A percentile compares a stretch with the other conserved stretches of the same genome.
Evolutionary conservation across 2,329 filamentous ascomycete genomes (phyloP).

Genomic region (Scytalidium sp.): DNA sequence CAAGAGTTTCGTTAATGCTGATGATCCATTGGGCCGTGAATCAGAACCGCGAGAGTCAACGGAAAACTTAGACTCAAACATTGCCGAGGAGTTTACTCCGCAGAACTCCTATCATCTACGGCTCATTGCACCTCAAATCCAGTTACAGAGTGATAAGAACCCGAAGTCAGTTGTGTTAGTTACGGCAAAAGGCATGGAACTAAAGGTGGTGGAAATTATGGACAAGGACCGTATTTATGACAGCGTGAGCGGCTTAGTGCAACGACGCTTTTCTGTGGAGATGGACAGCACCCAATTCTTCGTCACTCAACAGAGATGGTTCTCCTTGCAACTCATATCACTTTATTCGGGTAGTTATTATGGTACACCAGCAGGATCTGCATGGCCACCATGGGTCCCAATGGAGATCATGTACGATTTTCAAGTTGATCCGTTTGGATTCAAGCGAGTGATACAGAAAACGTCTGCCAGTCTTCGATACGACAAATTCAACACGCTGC

Average conservation of each 20-base stretch:
- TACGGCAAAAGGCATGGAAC: conserved; percentile 95
- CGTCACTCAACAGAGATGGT: conserved; percentile 89
- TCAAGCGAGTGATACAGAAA: conserved; percentile 93
- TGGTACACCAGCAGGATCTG: conserved; percentile 76
- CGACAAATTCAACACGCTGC: conserved; percentile 97
- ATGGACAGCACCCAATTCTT: conserved; percentile 99
- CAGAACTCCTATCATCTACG: conserved; percentile 94
- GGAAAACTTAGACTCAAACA: conserved; percentile 68
- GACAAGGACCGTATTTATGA: conserved; percentile 92
- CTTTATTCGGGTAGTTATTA: conserved; percentile 95
- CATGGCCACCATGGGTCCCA: conserved; percentile 98
- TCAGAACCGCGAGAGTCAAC: conserved; percentile 38
- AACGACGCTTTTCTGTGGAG: conserved; percentile 87
- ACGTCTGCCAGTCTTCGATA: conserved; percentile 93
- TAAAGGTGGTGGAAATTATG: conserved; percentile 97
- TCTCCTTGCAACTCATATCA: conserved; percentile 78
- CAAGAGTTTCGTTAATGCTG: conserved; percentile 74
- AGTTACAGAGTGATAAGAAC: conserved; percentile 98
- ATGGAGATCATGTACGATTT: conserved; percentile 99
- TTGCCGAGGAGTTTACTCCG: conserved; percentile 82
- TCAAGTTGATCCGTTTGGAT: conserved; percentile 89
- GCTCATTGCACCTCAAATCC: conserved; percentile 94
- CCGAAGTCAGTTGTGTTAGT: conserved; percentile 95
- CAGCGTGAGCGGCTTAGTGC: conserved; percentile 90
- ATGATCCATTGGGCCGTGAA: conserved; percentile 44